Evolutionary conservation across 805 yeast species (phyloP), one percentile per base, ranked within the genome.

Genomic region (Saturnispora dispora): DNA sequence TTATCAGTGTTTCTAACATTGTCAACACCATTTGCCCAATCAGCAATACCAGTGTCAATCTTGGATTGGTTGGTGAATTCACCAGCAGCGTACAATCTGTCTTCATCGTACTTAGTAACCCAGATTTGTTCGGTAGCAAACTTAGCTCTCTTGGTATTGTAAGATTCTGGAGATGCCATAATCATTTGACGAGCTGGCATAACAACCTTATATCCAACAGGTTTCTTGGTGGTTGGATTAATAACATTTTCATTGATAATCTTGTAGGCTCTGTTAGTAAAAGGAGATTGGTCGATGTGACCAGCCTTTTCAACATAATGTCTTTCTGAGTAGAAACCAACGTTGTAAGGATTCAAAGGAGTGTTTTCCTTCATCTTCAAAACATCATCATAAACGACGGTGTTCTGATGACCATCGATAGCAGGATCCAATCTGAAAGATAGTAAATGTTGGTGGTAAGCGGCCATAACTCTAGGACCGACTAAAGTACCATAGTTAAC

Each of bases 41-140:
- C 72, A 36, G 80, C 82, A 49, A 86, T 64, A 63, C 93, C 95
- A 25, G 85, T 77, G 65, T 85, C 93, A 3, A 45, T 61, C 52
- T 76, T 75, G 15, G 90, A 83, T 70, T 85, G 95, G 68, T 85
- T 86, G 55, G 95, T 85, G 73, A 85, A 85, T 64, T 84, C 90
- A 66, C 95, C 95, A 53, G 89, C 90, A 47, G 90, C 88, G 57
- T 73, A 85, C 59, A 83, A 67, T 68, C 84, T 79, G 63, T 82
- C 75, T 63, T 86, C 93, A 55, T 71, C 71, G 70, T 84, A 82
- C 66, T 84, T 85, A 57, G 91, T 83, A 57, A 84, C 89, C 90
- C 91, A 85, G 57, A 85, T 67, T 65, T 83, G 91, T 65, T 85
- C 75, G 22, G 90, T 83, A 40, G 90, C 88, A 62, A 76, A 85